Base-by-base conservation (phyloP, 2,329 filamentous ascomycete genomes). In the Knoxdaviesia capensis region DNA sequence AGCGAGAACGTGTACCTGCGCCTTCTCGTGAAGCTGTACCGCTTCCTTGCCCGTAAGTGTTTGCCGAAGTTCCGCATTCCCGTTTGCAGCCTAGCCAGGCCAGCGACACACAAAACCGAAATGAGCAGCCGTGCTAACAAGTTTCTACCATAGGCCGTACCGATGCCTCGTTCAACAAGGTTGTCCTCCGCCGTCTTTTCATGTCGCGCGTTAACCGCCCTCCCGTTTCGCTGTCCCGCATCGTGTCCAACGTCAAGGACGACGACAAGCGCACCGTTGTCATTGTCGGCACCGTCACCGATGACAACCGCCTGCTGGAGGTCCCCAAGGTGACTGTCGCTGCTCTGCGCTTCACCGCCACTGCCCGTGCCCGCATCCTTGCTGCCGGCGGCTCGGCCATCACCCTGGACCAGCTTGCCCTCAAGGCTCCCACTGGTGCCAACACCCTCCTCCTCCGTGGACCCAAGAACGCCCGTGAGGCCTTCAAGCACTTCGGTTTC, bases 191-290 rank as follows among this genome's bases (percentile, higher is more conserved):
- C 64, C 84, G 90, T 59, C 81, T 98, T 48, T 94, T 94, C 63
- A 94, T 90, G 84, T 94, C 86, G 65, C 85, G 87, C 68, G 94
- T 92, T 70, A 96, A 96, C 82, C 82, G 87, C 56, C 84, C 85
- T 48, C 86, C 90, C 51, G 79, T 98, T 59, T 94, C 87, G 48
- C 74, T 98, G 58, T 94, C 87, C 53, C 83, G 88, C 65, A 85
- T 96, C 59, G 79, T 71, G 51, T 64, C 68, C 60, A 82, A 81
- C 66, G 65, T 74, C 56, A 74, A 79, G 56, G 68, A 68, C 51
- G 66, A 67, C 50, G 71, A 77, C 62, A 77, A 75, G 62, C 84
- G 94, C 75, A 96, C 84, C 56, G 71, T 96, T 53, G 90, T 96
- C 53, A 69, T 96, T 51, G 79, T 98, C 58, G 90, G 86, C 56